Percentiles rank a stretch among this genome's conserved stretches.
Evolutionary conservation across 2,329 filamentous ascomycete species (phyloP).

Genomic region (Camillea tinctor): DNA sequence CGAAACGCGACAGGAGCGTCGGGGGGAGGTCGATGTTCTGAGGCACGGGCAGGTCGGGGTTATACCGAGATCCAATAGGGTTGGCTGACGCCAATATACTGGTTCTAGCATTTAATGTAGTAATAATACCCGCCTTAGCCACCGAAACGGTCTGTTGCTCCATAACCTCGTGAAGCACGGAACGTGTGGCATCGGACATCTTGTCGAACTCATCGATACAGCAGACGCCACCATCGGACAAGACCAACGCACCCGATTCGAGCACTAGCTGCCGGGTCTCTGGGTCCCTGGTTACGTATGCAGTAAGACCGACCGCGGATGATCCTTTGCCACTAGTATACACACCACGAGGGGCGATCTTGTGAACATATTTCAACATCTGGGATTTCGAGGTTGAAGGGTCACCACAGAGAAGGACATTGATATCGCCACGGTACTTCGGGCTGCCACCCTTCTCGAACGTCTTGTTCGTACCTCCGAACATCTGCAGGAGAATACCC

Average conservation of each 20-base stretch:
- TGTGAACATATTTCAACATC: constrained; percentile 90
- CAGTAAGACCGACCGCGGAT: constrained; percentile 77
- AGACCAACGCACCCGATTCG: constrained; percentile 74
- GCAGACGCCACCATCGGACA: constrained; percentile 80
- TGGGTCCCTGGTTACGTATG: constrained; percentile 77
- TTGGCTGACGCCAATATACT: constrained; percentile 97
- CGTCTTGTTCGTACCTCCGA: constrained; percentile 96
- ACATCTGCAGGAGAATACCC: constrained; percentile 92
- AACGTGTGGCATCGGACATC: constrained; percentile 77
- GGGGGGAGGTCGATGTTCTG: constrained; percentile 98
- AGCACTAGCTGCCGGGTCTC: constrained; percentile 78
- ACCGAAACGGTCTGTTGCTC: constrained; percentile 85
- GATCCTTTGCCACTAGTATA: constrained; percentile 82
- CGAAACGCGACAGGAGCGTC: constrained; percentile 91
- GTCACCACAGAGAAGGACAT: constrained; percentile 93
- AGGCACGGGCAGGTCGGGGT: constrained; percentile 89
- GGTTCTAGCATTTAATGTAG: constrained; percentile 91
- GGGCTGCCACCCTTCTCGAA: constrained; percentile 96
- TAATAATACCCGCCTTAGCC: constrained; percentile 91
- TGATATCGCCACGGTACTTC: constrained; percentile 95
- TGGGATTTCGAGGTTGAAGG: constrained; percentile 97
- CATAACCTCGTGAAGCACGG: constrained; percentile 85
- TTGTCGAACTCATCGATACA: constrained; percentile 87
- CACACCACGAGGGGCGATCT: constrained; percentile 86
- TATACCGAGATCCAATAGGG: constrained; percentile 96